Evolutionary conservation across 768 basidiomycete species (phyloP).

Genomic region (Boletus rubescentipes): DNA sequence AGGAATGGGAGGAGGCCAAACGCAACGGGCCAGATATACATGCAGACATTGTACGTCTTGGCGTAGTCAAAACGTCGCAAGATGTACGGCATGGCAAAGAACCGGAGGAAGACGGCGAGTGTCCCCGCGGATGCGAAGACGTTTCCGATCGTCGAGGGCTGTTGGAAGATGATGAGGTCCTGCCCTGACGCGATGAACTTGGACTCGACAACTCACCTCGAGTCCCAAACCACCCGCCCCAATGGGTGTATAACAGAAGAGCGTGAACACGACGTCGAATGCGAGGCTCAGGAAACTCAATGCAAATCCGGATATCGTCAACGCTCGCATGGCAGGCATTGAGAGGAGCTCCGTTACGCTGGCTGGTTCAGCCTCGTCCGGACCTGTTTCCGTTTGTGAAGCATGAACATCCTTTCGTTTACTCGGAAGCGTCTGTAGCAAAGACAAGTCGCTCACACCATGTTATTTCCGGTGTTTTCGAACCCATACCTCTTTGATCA

Average conservation of each 20-base stretch:
- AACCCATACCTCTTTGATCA: constrained; percentile 21
- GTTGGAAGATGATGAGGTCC: background rate
- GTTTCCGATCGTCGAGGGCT: constrained; percentile 60
- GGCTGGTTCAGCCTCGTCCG: constrained; percentile 10
- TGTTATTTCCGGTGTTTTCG: background rate
- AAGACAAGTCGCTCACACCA: background rate
- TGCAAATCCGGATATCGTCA: constrained; percentile 52
- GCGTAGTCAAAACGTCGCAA: constrained; percentile 47
- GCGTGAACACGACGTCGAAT: constrained; percentile 63
- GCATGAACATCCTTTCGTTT: constrained; percentile 7
- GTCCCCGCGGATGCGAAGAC: constrained; percentile 53
- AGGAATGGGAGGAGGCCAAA: constrained; percentile 53
- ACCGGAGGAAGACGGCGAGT: constrained; percentile 48
- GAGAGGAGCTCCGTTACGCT: constrained; percentile 40
- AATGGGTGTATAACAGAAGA: constrained; percentile 63
- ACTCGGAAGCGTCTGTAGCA: constrained; percentile 16
- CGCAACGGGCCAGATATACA: constrained; percentile 52
- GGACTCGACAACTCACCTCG: constrained; percentile 38
- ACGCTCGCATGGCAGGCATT: constrained; percentile 49
- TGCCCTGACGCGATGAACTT: background rate
- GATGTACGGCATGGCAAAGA: constrained; percentile 52
- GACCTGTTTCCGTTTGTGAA: background rate
- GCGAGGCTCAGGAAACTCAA: constrained; percentile 53
- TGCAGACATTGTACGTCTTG: constrained; percentile 50
- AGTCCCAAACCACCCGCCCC: constrained; percentile 55